Evolutionary conservation across 2,329 filamentous ascomycete species (phyloP).

Genomic region (Mollisia scopiformis): DNA sequence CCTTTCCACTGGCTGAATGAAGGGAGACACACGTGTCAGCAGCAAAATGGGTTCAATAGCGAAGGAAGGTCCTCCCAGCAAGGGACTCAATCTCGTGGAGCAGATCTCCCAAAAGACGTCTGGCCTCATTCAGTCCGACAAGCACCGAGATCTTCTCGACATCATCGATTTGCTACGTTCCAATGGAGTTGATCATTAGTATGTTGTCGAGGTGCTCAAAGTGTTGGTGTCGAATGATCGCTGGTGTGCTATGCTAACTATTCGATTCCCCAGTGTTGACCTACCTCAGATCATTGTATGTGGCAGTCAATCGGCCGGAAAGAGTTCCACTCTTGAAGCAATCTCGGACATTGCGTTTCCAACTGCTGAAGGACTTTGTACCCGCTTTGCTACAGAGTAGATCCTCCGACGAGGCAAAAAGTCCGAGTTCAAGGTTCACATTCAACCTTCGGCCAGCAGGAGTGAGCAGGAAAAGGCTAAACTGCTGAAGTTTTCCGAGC

Average conservation of each 20-base stretch:
- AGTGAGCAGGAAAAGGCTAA: slow-evolving; percentile 10
- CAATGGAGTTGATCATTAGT: slow-evolving; percentile 21
- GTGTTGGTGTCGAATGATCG: too few relatives aligned
- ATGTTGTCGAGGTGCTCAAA: too few relatives aligned
- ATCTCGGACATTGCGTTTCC: slow-evolving; percentile 43
- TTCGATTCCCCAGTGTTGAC: too few relatives aligned
- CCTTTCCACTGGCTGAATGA: too few relatives aligned
- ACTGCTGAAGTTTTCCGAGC: slow-evolving; percentile 18
- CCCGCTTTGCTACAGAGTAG: slow-evolving; percentile 47
- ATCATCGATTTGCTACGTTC: slow-evolving; percentile 56
- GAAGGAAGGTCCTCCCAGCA: too few relatives aligned
- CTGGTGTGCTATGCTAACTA: too few relatives aligned
- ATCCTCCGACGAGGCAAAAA: slow-evolving; percentile 32
- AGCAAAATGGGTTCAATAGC: too few relatives aligned
- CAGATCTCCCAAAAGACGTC: too few relatives aligned
- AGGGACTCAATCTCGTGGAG: too few relatives aligned
- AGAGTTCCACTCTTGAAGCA: slow-evolving; percentile 38
- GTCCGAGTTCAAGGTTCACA: slow-evolving; percentile 11
- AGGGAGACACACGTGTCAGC: too few relatives aligned
- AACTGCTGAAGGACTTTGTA: slow-evolving; percentile 41
- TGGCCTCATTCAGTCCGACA: slow-evolving; percentile 41
- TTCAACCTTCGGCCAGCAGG: slow-evolving; percentile 12
- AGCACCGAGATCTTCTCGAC: slow-evolving; percentile 59
- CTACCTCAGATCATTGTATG: slow-evolving; percentile 49
- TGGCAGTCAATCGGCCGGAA: slow-evolving; percentile 44